Conservation (phyloP, 805 yeast genomes). For the Metschnikowia kunwiensis region DNA sequence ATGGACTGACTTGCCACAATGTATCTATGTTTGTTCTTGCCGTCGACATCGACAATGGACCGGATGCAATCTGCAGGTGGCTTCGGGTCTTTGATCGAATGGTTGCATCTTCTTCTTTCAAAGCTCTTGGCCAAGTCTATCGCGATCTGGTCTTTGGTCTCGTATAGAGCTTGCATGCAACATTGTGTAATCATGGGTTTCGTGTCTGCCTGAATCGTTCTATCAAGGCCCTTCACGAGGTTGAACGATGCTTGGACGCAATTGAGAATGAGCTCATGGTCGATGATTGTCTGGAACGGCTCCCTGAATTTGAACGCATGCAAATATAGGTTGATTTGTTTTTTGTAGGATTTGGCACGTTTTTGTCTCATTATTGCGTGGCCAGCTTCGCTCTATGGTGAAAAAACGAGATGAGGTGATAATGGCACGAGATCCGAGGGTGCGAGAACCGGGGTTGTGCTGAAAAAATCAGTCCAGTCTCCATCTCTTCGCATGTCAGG, state of each 20-base stretch:
- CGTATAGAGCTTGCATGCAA: slow-evolving; percentile 82
- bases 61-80: slow-evolving; percentile 74
- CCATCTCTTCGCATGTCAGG: slow-evolving; percentile 9
- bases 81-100: slow-evolving; percentile 58
- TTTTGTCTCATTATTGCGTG: slow-evolving; percentile 76
- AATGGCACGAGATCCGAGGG: slow-evolving; percentile 11
- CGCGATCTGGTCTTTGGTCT: slow-evolving; percentile 66
- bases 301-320: slow-evolving; percentile 89
- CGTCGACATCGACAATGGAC: slow-evolving; percentile 65
- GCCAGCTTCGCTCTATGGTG: background rate
- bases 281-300: slow-evolving; percentile 89
- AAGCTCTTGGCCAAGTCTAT: slow-evolving; percentile 76
- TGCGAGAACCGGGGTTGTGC: slow-evolving; percentile 3
- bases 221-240: slow-evolving; percentile 70
- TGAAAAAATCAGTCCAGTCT: slow-evolving; percentile 3
- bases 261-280: slow-evolving; percentile 68
- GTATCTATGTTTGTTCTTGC: slow-evolving; percentile 85
- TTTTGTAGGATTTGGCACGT: slow-evolving; percentile 89
- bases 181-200: slow-evolving; percentile 95
- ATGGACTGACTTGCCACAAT: slow-evolving; percentile 82
- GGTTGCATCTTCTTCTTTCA: slow-evolving; percentile 93
- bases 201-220: slow-evolving; percentile 80
- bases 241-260: slow-evolving; percentile 70
- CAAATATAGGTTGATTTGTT: slow-evolving; percentile 81
- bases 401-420: slow-evolving; percentile 8